Percentiles rank a stretch among this genome's conserved stretches.
Conservation (phyloP, 2,329 filamentous ascomycete species). For the Talaromyces rugulosus region DNA sequence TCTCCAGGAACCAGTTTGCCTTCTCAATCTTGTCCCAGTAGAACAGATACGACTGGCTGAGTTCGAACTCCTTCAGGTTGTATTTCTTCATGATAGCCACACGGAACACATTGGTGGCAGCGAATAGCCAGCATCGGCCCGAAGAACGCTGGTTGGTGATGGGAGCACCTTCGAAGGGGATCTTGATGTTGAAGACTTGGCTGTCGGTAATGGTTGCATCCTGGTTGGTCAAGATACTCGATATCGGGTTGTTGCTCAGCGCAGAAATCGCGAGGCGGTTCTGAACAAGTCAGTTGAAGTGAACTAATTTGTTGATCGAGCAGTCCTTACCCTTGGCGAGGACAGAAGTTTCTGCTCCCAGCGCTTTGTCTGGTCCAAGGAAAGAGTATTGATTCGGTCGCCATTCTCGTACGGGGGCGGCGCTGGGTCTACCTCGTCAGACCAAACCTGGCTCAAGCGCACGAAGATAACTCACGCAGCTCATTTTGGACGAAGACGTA, state of each 20-base stretch:
- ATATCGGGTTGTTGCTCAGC: slow-evolving; percentile 63
- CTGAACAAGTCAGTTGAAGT: slow-evolving; percentile 21
- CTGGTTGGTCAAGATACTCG: slow-evolving; percentile 61
- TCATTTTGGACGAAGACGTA: slow-evolving; percentile 15
- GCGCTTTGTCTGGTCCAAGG: slow-evolving; percentile 19
- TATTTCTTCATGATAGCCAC: slow-evolving; percentile 84
- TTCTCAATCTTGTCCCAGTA: slow-evolving; percentile 96
- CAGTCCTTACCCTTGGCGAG: slow-evolving; percentile 22
- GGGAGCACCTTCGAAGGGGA: slow-evolving; percentile 74
- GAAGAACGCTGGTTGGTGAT: slow-evolving; percentile 80
- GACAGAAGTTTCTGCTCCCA: slow-evolving; percentile 25
- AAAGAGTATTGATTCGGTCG: slow-evolving; percentile 15
- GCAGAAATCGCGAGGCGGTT: slow-evolving; percentile 73
- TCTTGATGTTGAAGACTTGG: slow-evolving; percentile 78
- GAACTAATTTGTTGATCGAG: neutral
- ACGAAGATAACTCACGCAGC: neutral
- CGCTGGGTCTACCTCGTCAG: neutral
- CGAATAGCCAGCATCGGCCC: slow-evolving; percentile 88
- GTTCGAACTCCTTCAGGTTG: slow-evolving; percentile 70
- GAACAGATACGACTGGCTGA: slow-evolving; percentile 85
- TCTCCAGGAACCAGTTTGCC: slow-evolving; percentile 82
- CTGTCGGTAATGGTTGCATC: slow-evolving; percentile 62
- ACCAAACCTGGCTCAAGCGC: neutral
- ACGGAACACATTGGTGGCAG: slow-evolving; percentile 85
- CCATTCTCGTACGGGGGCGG: slow-evolving; percentile 17